Percentiles rank a stretch among this genome's conserved stretches.
Evolutionary conservation across 306 rosid genomes (phyloP).

Genomic region (Vicia faba): DNA sequence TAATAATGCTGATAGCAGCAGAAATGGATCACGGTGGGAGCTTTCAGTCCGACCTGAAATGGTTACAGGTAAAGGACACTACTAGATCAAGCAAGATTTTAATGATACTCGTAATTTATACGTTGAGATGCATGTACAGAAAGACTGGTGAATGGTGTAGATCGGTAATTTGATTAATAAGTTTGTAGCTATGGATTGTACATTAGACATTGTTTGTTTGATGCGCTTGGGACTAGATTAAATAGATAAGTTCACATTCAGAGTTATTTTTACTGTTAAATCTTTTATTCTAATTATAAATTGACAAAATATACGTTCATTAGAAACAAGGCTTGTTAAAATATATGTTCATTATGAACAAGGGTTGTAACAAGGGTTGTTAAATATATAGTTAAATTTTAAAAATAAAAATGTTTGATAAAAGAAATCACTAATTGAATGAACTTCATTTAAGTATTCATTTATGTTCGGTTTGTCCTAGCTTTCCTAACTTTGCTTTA

Average conservation of each 20-base stretch:
- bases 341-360: not conserved
- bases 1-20: conserved; percentile 48
- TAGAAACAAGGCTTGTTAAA: not conserved
- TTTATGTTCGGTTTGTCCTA: conserved; percentile 18
- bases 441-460: conserved; percentile 1
- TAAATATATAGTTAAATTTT: not conserved
- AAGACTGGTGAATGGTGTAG: conserved; percentile 4
- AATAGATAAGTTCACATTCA: not conserved
- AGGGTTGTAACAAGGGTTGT: not conserved
- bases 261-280: not conserved
- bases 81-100: not conserved
- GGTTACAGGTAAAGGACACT: conserved; percentile 58
- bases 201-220: not conserved
- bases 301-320: conserved; percentile 1
- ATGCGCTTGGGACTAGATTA: conserved; percentile 2
- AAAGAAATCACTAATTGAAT: conserved; percentile 6
- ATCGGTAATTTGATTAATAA: conserved; percentile 21
- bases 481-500: conserved; percentile 9
- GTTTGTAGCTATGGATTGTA: not conserved
- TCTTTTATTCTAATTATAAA: conserved; percentile 6
- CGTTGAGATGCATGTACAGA: not conserved
- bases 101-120: not conserved
- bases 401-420: conserved; percentile 12
- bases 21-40: conserved; percentile 68
- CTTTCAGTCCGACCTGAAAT: conserved; percentile 67